Evolutionary conservation across 2,329 filamentous ascomycete genomes (phyloP).

Genomic region (Cladophialophora carrionii): DNA sequence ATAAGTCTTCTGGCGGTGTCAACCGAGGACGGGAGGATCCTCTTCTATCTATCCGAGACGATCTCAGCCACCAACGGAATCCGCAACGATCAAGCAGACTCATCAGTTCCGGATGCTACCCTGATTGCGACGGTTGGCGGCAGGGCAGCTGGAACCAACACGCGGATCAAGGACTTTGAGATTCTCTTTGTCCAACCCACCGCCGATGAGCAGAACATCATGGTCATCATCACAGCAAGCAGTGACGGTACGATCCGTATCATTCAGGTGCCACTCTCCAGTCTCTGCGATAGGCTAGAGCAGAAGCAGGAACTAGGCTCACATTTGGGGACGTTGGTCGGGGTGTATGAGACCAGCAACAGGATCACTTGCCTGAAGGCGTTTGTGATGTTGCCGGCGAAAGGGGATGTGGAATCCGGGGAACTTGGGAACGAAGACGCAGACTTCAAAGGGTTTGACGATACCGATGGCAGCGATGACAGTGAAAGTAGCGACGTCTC

Average conservation of each 20-base stretch:
- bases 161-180: conserved; percentile 87
- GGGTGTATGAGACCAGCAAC: conserved; percentile 80
- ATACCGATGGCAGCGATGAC: conserved; percentile 31
- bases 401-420: conserved; percentile 44
- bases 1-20: conserved; percentile 69
- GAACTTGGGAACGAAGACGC: conserved; percentile 17
- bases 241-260: conserved; percentile 85
- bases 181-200: conserved; percentile 55
- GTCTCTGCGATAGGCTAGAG: conserved; percentile 37
- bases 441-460: conserved; percentile 33
- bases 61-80: conserved; percentile 41
- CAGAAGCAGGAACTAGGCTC: conserved; percentile 27
- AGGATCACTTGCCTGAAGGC: conserved; percentile 85
- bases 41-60: conserved; percentile 74
- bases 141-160: conserved; percentile 64
- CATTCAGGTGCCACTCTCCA: conserved; percentile 62
- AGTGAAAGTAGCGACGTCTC: conserved; percentile 40
- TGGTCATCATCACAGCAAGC: conserved; percentile 71
- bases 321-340: conserved; percentile 69
- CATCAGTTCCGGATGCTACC: conserved; percentile 62
- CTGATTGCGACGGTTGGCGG: conserved; percentile 79
- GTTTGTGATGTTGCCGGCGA: conserved; percentile 76
- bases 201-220: conserved; percentile 42
- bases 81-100: conserved; percentile 49
- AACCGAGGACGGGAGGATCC: conserved; percentile 84